phyloP scores from a whole-genome alignment of 345 rosid genomes.

The Ricinus communis region DNA sequence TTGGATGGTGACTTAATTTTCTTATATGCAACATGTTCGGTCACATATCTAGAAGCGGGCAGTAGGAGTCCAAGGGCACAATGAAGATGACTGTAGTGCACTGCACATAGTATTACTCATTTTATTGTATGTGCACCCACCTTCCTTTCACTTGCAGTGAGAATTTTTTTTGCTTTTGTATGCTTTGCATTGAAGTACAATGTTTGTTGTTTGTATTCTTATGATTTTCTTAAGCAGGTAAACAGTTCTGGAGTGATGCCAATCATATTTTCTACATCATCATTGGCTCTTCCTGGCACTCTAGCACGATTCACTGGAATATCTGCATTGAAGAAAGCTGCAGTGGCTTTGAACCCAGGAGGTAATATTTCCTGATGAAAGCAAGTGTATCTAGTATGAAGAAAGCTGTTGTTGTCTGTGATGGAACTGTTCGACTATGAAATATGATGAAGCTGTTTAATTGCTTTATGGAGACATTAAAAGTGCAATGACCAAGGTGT shows the following conservation, averaged over 20 bases:
- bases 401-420: neutral
- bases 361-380: conserved; percentile 43
- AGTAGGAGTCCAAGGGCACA: neutral
- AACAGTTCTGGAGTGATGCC: conserved; percentile 99
- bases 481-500: neutral
- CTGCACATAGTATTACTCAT: too few species aligned
- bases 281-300: conserved; percentile 93
- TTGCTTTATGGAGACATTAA: too few species aligned
- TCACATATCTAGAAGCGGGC: too few species aligned
- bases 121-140: too few species aligned
- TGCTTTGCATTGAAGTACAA: neutral
- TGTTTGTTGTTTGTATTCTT: neutral
- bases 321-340: conserved; percentile 76
- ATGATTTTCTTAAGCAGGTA: conserved; percentile 43
- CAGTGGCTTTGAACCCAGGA: conserved; percentile 84
- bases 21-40: too few species aligned
- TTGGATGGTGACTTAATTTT: too few species aligned
- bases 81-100: neutral
- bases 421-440: neutral
- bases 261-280: conserved; percentile 93
- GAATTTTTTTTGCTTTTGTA: too few species aligned
- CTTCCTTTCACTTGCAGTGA: too few species aligned
- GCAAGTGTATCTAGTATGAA: neutral
- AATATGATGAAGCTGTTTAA: neutral
- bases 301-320: conserved; percentile 88